These are phyloP conservation scores for Diplodia seriata DNA, from an alignment of 2,329 filamentous ascomycete genomes.

Conservation along the genomic window DNA sequence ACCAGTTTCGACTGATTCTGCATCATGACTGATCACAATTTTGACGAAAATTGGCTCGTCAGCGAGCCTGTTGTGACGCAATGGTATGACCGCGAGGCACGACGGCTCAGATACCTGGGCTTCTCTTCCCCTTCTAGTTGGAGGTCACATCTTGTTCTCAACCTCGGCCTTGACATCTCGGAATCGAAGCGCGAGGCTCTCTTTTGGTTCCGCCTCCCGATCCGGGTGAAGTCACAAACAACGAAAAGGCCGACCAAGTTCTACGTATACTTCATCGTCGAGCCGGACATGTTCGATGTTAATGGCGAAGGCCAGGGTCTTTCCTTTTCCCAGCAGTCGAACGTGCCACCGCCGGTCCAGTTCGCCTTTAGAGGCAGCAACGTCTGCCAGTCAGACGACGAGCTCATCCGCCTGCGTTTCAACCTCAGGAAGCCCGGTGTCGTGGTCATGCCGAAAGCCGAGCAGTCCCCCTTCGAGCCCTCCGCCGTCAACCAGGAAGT, in stretches of 20 bases:
- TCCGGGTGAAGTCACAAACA: conserved; percentile 15
- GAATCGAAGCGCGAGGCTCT: conserved; percentile 16
- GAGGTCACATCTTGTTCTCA: conserved; percentile 12
- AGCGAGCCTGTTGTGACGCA: conserved; percentile 19
- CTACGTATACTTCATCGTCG: conserved; percentile 23
- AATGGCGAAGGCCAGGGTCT: conserved; percentile 12
- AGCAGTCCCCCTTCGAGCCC: conserved; percentile 1
- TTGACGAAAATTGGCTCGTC: conserved; percentile 21
- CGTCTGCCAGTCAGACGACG: conserved; percentile 18
- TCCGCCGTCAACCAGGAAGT: conserved; percentile 10
- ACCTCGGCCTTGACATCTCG: conserved; percentile 9
- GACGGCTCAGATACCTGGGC: conserved; percentile 13
- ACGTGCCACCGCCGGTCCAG: background rate
- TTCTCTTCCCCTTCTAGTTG: conserved; percentile 10
- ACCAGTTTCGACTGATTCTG: background rate
- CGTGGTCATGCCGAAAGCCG: conserved; percentile 24
- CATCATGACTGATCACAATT: conserved; percentile 6
- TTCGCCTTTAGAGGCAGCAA: conserved; percentile 23
- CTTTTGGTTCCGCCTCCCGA: conserved; percentile 19
- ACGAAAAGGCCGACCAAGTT: conserved; percentile 15
- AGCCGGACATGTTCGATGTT: conserved; percentile 11
- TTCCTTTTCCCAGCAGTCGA: background rate
- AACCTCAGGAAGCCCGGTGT: conserved; percentile 6
- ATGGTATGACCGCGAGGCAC: background rate
- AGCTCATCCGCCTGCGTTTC: conserved; percentile 17